phyloP scores from a whole-genome alignment of 257 asterid genomes.

The Solanum arcanum region DNA sequence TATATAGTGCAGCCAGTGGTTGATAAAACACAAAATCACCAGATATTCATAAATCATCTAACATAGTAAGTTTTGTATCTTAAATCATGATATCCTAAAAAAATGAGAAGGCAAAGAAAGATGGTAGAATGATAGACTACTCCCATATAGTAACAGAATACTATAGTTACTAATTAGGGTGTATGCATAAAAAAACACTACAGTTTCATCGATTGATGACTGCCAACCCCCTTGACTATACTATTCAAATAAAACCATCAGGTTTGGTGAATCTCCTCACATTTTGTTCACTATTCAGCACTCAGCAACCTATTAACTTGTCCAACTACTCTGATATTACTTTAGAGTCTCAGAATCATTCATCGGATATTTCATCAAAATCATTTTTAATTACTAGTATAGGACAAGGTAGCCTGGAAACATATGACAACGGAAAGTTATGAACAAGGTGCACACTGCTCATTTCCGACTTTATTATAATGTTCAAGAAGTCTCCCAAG shows the following conservation, averaged over 20 bases:
- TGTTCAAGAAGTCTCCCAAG: constrained; percentile 11
- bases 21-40: not conserved
- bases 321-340: not conserved
- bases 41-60: not conserved
- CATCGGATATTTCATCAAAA: not conserved
- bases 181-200: not conserved
- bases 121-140: not conserved
- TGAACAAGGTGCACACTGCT: constrained; percentile 11
- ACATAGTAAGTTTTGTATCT: not conserved
- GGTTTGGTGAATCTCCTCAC: not conserved
- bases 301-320: not conserved
- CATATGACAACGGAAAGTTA: not conserved
- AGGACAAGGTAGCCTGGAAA: not conserved
- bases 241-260: not conserved
- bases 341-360: not conserved
- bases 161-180: not conserved
- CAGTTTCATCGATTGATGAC: not conserved
- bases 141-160: not conserved
- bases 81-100: not conserved
- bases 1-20: not conserved
- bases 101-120: not conserved
- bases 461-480: constrained; percentile 15
- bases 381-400: not conserved
- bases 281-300: not conserved
- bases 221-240: not conserved